A percentile compares a stretch with the other conserved stretches of the same genome.
Conservation (phyloP, 139 green algal genomes). For the Axilococcus clingmanii region DNA sequence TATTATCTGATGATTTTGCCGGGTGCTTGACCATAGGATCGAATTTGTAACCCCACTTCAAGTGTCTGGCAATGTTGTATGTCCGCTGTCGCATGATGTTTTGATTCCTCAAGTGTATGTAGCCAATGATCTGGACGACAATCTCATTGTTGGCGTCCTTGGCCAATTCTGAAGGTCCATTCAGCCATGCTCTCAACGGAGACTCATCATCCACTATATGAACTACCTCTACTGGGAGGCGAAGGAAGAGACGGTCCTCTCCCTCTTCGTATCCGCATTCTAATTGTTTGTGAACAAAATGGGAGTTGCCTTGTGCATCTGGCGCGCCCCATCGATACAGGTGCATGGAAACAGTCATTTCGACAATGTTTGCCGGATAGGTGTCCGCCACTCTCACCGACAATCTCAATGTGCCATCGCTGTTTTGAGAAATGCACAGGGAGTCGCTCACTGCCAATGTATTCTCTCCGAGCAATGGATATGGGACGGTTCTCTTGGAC, state of each 20-base stretch:
- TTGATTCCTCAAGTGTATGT: conserved; percentile 25
- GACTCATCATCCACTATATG: conserved; percentile 50
- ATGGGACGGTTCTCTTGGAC: conserved; percentile 39
- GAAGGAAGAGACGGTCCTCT: conserved; percentile 35
- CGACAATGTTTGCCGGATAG: conserved; percentile 61
- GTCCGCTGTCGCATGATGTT: conserved; percentile 43
- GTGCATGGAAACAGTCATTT: conserved; percentile 43
- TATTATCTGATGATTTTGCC: conserved; percentile 14
- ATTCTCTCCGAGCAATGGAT: conserved; percentile 59
- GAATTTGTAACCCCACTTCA: conserved; percentile 32
- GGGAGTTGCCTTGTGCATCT: too few species aligned
- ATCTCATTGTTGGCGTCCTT: conserved; percentile 42
- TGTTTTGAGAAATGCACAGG: conserved; percentile 15
- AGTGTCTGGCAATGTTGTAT: conserved; percentile 30
- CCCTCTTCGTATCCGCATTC: conserved; percentile 35
- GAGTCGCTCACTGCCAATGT: conserved; percentile 59
- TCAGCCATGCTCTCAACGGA: conserved; percentile 27
- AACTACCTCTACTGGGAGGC: conserved; percentile 43
- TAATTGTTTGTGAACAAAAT: not conserved
- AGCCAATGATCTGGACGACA: conserved; percentile 42
- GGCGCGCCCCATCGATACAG: conserved; percentile 79
- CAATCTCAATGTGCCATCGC: conserved; percentile 10
- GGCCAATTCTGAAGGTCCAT: conserved; percentile 14
- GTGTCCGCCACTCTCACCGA: conserved; percentile 48
- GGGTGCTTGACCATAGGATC: conserved; percentile 36